These are phyloP conservation scores for Exserohilum rostratum DNA, from an alignment of 2,329 filamentous ascomycete genomes.

Conservation along the genomic window DNA sequence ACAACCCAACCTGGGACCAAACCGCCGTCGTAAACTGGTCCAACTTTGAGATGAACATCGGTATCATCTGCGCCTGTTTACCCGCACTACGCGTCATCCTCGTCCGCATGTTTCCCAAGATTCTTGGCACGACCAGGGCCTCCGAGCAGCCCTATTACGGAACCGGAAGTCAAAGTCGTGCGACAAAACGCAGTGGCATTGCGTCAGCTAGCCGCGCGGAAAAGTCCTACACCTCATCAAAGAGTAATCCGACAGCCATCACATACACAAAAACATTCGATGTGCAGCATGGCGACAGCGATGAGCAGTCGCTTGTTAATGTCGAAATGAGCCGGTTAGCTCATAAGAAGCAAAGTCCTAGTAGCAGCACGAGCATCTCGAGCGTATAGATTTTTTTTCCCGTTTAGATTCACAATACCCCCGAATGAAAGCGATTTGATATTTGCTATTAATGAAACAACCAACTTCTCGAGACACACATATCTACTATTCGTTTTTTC, in stretches of 20 bases:
- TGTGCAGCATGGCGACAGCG: conserved; percentile 16
- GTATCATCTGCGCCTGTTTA: conserved; percentile 55
- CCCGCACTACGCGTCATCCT: conserved; percentile 50
- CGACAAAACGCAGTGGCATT: conserved; percentile 32
- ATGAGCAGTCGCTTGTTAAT: conserved; percentile 17
- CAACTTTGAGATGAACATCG: conserved; percentile 52
- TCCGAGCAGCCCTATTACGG: conserved; percentile 18
- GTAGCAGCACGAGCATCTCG: conserved; percentile 16
- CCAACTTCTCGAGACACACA: too few species aligned
- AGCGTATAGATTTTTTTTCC: conserved; percentile 19
- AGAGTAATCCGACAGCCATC: conserved; percentile 10
- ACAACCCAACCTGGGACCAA: conserved; percentile 52
- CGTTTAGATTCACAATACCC: conserved; percentile 10
- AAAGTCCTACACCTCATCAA: conserved; percentile 3
- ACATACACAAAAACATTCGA: conserved; percentile 24
- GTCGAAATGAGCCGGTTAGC: conserved; percentile 10
- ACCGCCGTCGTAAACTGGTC: conserved; percentile 51
- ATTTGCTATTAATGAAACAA: too few species aligned
- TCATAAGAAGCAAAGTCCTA: conserved; percentile 1
- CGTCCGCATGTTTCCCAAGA: conserved; percentile 45
- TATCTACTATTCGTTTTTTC: too few species aligned
- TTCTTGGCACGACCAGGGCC: conserved; percentile 43
- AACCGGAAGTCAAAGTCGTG: conserved; percentile 22
- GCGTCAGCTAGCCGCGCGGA: conserved; percentile 3
- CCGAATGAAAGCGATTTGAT: too few species aligned